phyloP scores from a whole-genome alignment of 1,284 basidiomycete genomes.

The Erythrobasidium hasegawianum region DNA sequence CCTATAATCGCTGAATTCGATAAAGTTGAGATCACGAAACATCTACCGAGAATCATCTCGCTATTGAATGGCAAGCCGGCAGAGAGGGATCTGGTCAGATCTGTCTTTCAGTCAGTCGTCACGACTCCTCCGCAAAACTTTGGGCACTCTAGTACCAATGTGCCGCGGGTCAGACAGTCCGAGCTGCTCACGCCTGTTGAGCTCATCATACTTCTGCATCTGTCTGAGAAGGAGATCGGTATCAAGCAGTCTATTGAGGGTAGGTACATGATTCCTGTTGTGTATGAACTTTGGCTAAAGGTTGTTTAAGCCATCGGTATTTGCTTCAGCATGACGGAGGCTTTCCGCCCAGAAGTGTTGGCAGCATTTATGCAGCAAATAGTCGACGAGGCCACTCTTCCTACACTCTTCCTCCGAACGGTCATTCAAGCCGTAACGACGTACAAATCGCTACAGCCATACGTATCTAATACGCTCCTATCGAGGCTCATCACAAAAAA shows the following conservation, averaged over 20 bases:
- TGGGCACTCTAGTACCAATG: slow-evolving; percentile 70
- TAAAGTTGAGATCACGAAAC: slow-evolving; percentile 86
- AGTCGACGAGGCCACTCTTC: slow-evolving; percentile 82
- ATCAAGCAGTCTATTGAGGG: slow-evolving; percentile 77
- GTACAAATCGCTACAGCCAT: slow-evolving; percentile 87
- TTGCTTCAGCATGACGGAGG: slow-evolving; percentile 96
- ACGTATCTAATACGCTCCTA: slow-evolving; percentile 89
- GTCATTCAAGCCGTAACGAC: slow-evolving; percentile 95
- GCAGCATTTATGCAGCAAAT: slow-evolving; percentile 96
- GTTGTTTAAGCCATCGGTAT: slow-evolving; percentile 78
- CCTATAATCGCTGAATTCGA: slow-evolving; percentile 94
- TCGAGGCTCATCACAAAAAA: slow-evolving; percentile 93
- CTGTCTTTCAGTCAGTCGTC: slow-evolving; percentile 66
- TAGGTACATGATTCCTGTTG: slow-evolving; percentile 46
- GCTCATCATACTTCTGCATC: slow-evolving; percentile 87
- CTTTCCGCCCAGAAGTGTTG: slow-evolving; percentile 92
- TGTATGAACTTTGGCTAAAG: background rate
- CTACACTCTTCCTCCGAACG: slow-evolving; percentile 89
- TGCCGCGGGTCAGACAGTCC: slow-evolving; percentile 75
- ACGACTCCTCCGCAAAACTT: slow-evolving; percentile 79
- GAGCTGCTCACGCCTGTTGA: slow-evolving; percentile 90
- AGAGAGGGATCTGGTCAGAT: slow-evolving; percentile 58
- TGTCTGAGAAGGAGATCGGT: slow-evolving; percentile 84
- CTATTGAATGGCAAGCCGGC: slow-evolving; percentile 79
- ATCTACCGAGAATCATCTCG: slow-evolving; percentile 84